These are phyloP conservation scores for Penicillium arizonense DNA, from an alignment of 495 filamentous ascomycete species.

Conservation along the genomic window DNA sequence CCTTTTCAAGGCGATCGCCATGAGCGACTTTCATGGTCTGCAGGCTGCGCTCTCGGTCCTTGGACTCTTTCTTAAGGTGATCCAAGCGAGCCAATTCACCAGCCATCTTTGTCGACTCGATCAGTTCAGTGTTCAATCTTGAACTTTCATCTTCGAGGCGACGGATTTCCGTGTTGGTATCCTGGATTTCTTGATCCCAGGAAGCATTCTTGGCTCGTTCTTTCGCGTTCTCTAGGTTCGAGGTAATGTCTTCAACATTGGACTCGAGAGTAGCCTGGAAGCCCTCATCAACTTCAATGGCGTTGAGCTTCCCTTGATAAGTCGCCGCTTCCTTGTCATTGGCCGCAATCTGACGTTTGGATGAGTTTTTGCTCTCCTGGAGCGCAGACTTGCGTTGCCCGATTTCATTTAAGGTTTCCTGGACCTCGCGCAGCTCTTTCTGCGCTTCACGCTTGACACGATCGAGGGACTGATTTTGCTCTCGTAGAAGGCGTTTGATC, in stretches of 20 bases:
- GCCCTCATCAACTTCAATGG: conserved; percentile 80
- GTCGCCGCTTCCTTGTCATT: conserved; percentile 64
- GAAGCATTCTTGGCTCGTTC: conserved; percentile 56
- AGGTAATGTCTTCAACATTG: conserved; percentile 66
- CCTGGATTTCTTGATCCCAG: conserved; percentile 67
- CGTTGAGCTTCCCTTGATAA: conserved; percentile 64
- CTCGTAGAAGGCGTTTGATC: conserved; percentile 68
- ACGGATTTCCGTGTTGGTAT: conserved; percentile 60
- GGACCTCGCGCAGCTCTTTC: conserved; percentile 64
- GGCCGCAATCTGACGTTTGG: conserved; percentile 63
- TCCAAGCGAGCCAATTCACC: conserved; percentile 77
- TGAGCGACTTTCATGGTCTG: conserved; percentile 76
- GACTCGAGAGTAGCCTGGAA: conserved; percentile 70
- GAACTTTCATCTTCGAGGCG: conserved; percentile 66
- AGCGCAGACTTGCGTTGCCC: conserved; percentile 64
- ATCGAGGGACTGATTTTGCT: conserved; percentile 76
- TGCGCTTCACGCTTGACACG: conserved; percentile 69
- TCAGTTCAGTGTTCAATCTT: conserved; percentile 69
- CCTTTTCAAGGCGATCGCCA: conserved; percentile 59
- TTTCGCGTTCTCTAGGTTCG: conserved; percentile 59
- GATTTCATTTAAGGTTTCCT: conserved; percentile 64
- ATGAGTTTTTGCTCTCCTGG: conserved; percentile 65
- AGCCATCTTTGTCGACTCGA: conserved; percentile 75
- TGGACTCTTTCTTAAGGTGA: conserved; percentile 71
- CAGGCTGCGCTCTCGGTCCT: conserved; percentile 66